Percentiles rank a stretch among this genome's conserved stretches.
Conservation (phyloP, 352 stramenopile species). For the Pythium sp. region DNA sequence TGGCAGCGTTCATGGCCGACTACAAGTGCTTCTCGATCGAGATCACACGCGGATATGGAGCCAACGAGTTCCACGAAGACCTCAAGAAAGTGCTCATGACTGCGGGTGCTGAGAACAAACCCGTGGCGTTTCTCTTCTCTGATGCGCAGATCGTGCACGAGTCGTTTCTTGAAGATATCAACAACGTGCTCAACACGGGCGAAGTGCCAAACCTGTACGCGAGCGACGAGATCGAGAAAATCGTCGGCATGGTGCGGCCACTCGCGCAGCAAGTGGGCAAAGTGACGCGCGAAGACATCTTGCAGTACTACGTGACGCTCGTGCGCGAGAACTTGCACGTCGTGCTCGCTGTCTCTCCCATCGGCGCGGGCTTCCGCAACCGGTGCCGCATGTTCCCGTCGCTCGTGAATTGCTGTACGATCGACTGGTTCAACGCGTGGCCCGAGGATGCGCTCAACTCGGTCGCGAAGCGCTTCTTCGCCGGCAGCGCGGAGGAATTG, state of each 20-base stretch:
- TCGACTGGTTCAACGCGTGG: slow-evolving; percentile 97
- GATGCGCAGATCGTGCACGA: slow-evolving; percentile 93
- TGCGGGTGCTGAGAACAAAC: slow-evolving; percentile 84
- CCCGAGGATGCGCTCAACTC: slow-evolving; percentile 92
- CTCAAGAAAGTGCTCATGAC: slow-evolving; percentile 90
- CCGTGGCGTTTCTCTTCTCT: slow-evolving; percentile 91
- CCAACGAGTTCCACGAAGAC: slow-evolving; percentile 91
- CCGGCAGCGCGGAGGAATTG: slow-evolving; percentile 73
- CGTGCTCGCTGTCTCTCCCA: slow-evolving; percentile 91
- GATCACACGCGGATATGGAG: slow-evolving; percentile 90
- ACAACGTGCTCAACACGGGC: slow-evolving; percentile 93
- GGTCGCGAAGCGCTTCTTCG: slow-evolving; percentile 90
- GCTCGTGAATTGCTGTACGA: slow-evolving; percentile 93
- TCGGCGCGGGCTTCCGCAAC: slow-evolving; percentile 90
- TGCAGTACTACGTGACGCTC: slow-evolving; percentile 88
- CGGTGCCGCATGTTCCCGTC: slow-evolving; percentile 94
- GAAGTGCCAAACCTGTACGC: slow-evolving; percentile 93
- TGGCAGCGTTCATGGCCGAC: slow-evolving; percentile 90
- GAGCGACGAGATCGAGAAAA: slow-evolving; percentile 90
- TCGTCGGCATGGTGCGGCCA: slow-evolving; percentile 80
- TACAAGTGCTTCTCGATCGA: slow-evolving; percentile 92
- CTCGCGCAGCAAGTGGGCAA: slow-evolving; percentile 76
- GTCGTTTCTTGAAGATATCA: slow-evolving; percentile 94
- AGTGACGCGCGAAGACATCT: slow-evolving; percentile 80
- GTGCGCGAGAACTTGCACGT: slow-evolving; percentile 94